Percentiles rank a stretch among this genome's conserved stretches.
Conservation (phyloP, 371 early-diverging fungal genomes). For the Conidiobolus incongruus region DNA sequence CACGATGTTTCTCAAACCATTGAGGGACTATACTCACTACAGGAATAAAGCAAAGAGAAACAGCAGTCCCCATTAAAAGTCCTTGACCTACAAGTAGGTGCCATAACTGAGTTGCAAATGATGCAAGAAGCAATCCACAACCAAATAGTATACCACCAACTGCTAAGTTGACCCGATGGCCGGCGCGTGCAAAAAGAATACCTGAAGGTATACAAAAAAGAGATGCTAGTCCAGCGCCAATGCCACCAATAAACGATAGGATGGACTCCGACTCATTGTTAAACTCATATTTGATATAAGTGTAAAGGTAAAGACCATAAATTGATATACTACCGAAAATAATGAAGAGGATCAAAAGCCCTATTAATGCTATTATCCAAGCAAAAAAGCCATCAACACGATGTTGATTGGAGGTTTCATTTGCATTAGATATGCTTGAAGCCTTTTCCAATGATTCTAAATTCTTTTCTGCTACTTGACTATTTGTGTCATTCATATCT, state of each 20-base stretch:
- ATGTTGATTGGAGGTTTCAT: too few relatives aligned
- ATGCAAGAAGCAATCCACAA: constrained; percentile 17
- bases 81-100: constrained; percentile 26
- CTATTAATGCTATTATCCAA: too few relatives aligned
- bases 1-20: constrained; percentile 43
- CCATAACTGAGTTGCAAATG: constrained; percentile 13
- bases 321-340: constrained; percentile 22
- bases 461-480: too few relatives aligned
- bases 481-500: too few relatives aligned
- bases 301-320: constrained; percentile 16
- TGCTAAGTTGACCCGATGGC: background rate
- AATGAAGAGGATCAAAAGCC: too few relatives aligned
- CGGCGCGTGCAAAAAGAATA: background rate
- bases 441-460: too few relatives aligned
- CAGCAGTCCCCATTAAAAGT: constrained; percentile 21
- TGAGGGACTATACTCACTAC: constrained; percentile 34
- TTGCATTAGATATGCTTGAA: too few relatives aligned
- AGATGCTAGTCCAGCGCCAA: constrained; percentile 13
- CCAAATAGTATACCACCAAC: constrained; percentile 11
- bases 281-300: constrained; percentile 13
- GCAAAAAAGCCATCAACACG: too few relatives aligned
- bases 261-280: constrained; percentile 12
- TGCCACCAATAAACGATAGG: constrained; percentile 20
- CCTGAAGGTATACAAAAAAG: constrained; percentile 9
- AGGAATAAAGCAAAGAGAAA: constrained; percentile 28